phyloP scores from a whole-genome alignment of 768 basidiomycete genomes.

The Amanita pallidorosea region DNA sequence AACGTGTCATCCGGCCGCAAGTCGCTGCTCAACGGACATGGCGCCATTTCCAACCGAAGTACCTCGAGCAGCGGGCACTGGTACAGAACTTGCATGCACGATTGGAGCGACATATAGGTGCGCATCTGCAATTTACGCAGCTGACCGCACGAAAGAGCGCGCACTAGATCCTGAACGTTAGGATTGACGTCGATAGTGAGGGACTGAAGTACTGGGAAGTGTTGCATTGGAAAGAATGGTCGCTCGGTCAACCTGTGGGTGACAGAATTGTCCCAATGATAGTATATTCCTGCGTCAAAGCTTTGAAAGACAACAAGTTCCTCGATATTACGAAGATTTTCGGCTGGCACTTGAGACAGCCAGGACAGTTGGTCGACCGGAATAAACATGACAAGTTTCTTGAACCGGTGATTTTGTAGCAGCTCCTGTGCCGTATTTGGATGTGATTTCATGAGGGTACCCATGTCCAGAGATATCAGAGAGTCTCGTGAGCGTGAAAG shows the following conservation, averaged over 20 bases:
- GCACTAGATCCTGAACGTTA: not conserved
- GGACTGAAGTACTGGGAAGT: not conserved
- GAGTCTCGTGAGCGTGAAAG: not conserved
- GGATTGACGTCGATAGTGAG: not conserved
- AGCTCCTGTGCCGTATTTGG: not conserved
- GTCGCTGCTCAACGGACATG: not conserved
- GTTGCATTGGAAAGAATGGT: not conserved
- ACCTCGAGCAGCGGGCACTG: not conserved
- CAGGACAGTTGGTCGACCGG: not conserved
- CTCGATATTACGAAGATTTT: not conserved
- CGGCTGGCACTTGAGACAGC: not conserved
- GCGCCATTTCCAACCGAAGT: not conserved
- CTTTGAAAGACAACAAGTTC: not conserved
- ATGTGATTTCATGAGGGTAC: not conserved
- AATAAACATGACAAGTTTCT: not conserved
- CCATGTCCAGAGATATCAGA: not conserved
- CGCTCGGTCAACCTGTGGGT: not conserved
- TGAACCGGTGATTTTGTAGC: not conserved
- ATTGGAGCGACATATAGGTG: not conserved
- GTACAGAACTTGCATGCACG: not conserved
- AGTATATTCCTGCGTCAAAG: not conserved
- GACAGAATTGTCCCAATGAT: not conserved
- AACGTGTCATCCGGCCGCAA: not conserved
- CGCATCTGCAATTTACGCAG: not conserved
- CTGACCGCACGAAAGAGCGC: not conserved